Evolutionary conservation across 2,329 filamentous ascomycete genomes (phyloP).

Genomic region (Aspergillus puulaauensis): DNA sequence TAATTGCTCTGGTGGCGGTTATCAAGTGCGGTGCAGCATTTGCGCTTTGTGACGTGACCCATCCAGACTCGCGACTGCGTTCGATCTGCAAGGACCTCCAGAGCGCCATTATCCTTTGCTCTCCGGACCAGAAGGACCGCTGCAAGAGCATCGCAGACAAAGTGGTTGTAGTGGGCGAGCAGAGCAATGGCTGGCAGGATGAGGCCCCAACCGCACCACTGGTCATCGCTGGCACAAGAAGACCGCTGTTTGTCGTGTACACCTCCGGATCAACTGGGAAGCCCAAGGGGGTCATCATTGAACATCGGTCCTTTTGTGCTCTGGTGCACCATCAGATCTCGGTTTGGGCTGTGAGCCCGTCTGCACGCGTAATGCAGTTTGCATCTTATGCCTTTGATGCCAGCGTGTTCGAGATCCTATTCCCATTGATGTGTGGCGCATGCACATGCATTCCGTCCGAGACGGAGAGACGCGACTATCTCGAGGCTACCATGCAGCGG

Average conservation of each 20-base stretch:
- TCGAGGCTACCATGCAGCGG: neutral
- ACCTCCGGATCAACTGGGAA: neutral
- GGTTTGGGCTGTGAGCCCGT: neutral
- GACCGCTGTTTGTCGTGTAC: neutral
- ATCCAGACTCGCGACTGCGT: too few species aligned
- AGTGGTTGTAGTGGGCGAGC: neutral
- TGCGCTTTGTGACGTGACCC: neutral
- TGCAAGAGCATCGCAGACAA: neutral
- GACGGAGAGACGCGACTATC: neutral
- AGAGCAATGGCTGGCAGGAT: neutral
- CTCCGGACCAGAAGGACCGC: too few species aligned
- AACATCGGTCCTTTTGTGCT: neutral
- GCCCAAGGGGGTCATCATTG: neutral
- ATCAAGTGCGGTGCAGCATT: neutral
- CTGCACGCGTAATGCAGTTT: slow-evolving; percentile 29
- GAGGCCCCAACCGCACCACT: too few species aligned
- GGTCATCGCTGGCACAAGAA: too few species aligned
- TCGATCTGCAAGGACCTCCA: too few species aligned
- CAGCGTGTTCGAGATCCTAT: slow-evolving; percentile 30
- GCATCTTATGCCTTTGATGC: slow-evolving; percentile 41
- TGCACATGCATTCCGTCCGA: slow-evolving; percentile 25
- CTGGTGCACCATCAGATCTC: neutral
- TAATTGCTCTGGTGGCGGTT: neutral
- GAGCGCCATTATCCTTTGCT: too few species aligned
- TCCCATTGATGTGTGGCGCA: slow-evolving; percentile 42